These are phyloP conservation scores for Didymella lethalis DNA, from an alignment of 2,329 filamentous ascomycete species.

Conservation along the genomic window DNA sequence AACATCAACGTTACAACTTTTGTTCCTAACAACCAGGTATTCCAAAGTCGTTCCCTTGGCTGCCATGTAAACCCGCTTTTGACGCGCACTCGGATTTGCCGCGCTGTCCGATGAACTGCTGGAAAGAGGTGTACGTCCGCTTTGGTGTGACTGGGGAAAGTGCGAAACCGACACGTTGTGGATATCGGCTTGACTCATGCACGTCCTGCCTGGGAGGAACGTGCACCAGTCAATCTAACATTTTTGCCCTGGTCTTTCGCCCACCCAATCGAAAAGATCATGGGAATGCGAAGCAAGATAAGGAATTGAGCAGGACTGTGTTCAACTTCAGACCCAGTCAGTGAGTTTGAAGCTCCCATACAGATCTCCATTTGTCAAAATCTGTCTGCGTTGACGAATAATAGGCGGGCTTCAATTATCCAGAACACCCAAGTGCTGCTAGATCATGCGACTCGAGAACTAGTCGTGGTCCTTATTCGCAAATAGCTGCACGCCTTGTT, in stretches of 20 bases:
- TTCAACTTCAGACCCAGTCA: neutral
- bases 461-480: neutral
- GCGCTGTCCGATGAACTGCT: constrained; percentile 4
- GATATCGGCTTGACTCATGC: constrained; percentile 11
- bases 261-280: neutral
- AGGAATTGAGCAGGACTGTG: neutral
- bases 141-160: constrained; percentile 6
- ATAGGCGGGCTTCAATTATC: constrained; percentile 5
- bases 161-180: constrained; percentile 5
- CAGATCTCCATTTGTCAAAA: neutral
- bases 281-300: neutral
- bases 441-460: neutral
- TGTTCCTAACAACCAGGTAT: neutral
- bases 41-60: neutral
- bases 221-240: constrained; percentile 1
- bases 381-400: neutral
- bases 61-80: neutral
- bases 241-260: constrained; percentile 5
- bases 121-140: constrained; percentile 10
- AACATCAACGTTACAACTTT: neutral
- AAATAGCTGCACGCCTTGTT: neutral
- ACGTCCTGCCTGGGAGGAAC: neutral
- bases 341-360: neutral
- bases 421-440: neutral
- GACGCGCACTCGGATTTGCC: neutral